Evolutionary conservation across 805 yeast species (phyloP).

Genomic region (Jamesozyma hellenica): DNA sequence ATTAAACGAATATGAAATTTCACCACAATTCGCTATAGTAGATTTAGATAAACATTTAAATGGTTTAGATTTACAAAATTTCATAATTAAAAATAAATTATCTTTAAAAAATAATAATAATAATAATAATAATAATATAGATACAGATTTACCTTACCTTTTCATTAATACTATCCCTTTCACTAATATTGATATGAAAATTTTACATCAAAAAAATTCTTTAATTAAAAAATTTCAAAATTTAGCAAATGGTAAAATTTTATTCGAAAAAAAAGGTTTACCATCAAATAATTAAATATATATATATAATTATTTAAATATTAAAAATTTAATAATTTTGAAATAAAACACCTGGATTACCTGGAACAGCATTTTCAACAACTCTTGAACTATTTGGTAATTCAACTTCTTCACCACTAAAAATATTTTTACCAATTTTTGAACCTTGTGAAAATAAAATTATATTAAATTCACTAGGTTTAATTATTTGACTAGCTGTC

Average conservation of each 20-base stretch:
- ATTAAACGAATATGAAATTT: constrained; percentile 50
- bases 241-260: constrained; percentile 15
- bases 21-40: constrained; percentile 62
- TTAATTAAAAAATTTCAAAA: constrained; percentile 14
- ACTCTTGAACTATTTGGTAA: constrained; percentile 54
- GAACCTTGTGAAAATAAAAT: constrained; percentile 57
- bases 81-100: constrained; percentile 30
- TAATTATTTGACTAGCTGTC: constrained; percentile 52
- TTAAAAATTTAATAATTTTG: constrained; percentile 40
- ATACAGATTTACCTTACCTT: constrained; percentile 13
- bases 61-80: constrained; percentile 62
- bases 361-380: constrained; percentile 81
- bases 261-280: constrained; percentile 11
- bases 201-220: constrained; percentile 9
- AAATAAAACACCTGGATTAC: constrained; percentile 79
- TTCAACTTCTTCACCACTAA: constrained; percentile 61
- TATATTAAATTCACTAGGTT: constrained; percentile 47
- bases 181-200: constrained; percentile 7
- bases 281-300: constrained; percentile 17
- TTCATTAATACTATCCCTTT: constrained; percentile 21
- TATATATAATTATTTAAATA: background rate
- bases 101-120: background rate
- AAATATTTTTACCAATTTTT: constrained; percentile 49
- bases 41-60: constrained; percentile 72
- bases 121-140: background rate